These are phyloP conservation scores for Anethum foeniculum DNA, from an alignment of 140 eudicot genomes.

Conservation along the genomic window DNA sequence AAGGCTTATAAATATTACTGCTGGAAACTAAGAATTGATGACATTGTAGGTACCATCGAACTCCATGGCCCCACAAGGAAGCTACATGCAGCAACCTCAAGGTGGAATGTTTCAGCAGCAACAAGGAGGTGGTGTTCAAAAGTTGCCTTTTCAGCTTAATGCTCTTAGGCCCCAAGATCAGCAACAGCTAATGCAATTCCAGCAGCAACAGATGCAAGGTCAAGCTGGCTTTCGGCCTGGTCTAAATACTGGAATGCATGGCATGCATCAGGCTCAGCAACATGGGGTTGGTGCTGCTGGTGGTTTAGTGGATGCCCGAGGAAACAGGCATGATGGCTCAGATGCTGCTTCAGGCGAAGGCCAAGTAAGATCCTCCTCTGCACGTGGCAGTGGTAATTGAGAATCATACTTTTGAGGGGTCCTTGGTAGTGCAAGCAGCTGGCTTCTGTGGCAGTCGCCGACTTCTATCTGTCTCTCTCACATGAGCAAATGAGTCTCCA, in stretches of 20 bases:
- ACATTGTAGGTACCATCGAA: constrained; percentile 38
- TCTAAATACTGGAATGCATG: constrained; percentile 29
- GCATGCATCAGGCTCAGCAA: constrained; percentile 55
- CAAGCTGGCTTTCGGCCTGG: constrained; percentile 32
- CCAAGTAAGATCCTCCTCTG: constrained; percentile 26
- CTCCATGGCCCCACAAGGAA: constrained; percentile 46
- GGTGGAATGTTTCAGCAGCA: constrained; percentile 44
- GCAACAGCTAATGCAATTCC: constrained; percentile 56
- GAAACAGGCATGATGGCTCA: constrained; percentile 8
- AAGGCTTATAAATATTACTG: constrained; percentile 1
- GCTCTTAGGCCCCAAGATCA: constrained; percentile 55
- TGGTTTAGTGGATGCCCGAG: constrained; percentile 41
- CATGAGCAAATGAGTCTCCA: not conserved
- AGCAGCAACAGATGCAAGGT: constrained; percentile 48
- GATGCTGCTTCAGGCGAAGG: constrained; percentile 12
- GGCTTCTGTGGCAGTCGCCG: not conserved
- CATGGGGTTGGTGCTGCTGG: constrained; percentile 33
- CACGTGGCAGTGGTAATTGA: constrained; percentile 20
- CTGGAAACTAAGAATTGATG: constrained; percentile 13
- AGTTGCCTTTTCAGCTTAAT: constrained; percentile 66
- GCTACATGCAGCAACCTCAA: constrained; percentile 46
- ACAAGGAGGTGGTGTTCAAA: constrained; percentile 41
- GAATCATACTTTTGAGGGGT: not conserved
- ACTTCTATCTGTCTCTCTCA: not conserved
- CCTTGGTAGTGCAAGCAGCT: not conserved